Evolutionary conservation across 495 filamentous ascomycete species (phyloP), one percentile per base, ranked within the genome.

Genomic region (Talaromyces nanjingensis): DNA sequence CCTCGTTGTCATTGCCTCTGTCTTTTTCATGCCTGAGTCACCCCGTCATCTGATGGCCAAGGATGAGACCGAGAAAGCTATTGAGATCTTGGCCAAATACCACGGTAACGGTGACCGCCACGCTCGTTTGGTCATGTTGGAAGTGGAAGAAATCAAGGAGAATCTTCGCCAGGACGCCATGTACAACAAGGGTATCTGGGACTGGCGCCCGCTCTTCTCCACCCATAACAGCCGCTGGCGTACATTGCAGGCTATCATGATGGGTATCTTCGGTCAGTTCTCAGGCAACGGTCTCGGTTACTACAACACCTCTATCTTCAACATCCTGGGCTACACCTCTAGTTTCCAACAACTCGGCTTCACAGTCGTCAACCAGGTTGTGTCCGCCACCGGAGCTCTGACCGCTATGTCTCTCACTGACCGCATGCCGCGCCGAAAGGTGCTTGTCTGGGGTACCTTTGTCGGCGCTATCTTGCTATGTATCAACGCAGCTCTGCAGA

Each of bases 341-440:
- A 79, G 77, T 64, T 79, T 80, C 59, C 84, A 75, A n/a, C 84
- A 86, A 64, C 76, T 87, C 63, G 78, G 88, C 33, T 77, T 86
- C 65, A 88, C 87, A 66, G 75, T 83, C 55, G 77, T 89, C 64
- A 88, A 91, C 72, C 84, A 86, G 20, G 80, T 83, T 37, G 79
- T 91, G 42, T 84, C 83, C 16, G 89, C 91, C 66, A 72, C 86
- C 18, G 88, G 83, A 62, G 89, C 89, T 2, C 76, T 89, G 7
- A 76, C 80, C 18, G 90, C 90, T 11, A 87, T 91, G 8, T 74
- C 76, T 62, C 79, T 89, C 65, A 85, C 87, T 0, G 90, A 93
- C 61, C 78, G 84, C 24, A 77, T 91, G 63, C 85, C 84, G 27
- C 85, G 86, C 52, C 81, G 87, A 39, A 77, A 82, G 53, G 77